Evolutionary conservation across 225 moss, liverwort and hornwort species (phyloP).

Genomic region (Lunularia cruciata): DNA sequence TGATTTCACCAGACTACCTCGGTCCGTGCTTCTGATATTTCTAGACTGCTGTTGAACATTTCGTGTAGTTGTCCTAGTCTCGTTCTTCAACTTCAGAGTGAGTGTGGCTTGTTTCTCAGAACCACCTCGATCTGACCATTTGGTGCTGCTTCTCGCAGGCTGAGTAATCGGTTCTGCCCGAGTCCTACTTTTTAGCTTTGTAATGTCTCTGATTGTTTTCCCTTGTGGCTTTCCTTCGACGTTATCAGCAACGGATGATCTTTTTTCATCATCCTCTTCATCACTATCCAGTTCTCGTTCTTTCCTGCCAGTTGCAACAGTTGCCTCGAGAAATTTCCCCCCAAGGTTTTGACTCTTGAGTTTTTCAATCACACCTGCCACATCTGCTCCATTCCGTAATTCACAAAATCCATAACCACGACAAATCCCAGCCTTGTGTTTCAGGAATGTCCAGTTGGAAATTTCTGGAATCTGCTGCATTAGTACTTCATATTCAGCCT

Average conservation of each 20-base stretch:
- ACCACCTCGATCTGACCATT: too few relatives aligned
- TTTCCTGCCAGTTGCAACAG: conserved; percentile 8
- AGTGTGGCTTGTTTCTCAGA: neutral
- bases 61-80: too few relatives aligned
- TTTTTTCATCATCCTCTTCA: neutral
- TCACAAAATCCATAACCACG: conserved; percentile 38
- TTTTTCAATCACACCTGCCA: conserved; percentile 21
- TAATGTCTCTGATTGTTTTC: neutral
- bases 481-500: conserved; percentile 21
- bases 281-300: neutral
- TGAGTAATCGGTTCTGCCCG: too few relatives aligned
- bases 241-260: neutral
- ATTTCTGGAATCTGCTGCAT: conserved; percentile 37
- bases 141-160: too few relatives aligned
- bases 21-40: too few relatives aligned
- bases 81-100: neutral
- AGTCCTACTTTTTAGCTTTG: too few relatives aligned
- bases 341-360: conserved; percentile 23
- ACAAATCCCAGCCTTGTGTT: conserved; percentile 22
- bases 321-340: conserved; percentile 25
- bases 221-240: too few relatives aligned
- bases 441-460: conserved; percentile 23
- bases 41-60: too few relatives aligned
- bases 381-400: conserved; percentile 25
- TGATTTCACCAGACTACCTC: too few relatives aligned